Evolutionary conservation across 2,329 filamentous ascomycete genomes (phyloP), one percentile per base, ranked within the genome.

Genomic region (Apiospora marii): DNA sequence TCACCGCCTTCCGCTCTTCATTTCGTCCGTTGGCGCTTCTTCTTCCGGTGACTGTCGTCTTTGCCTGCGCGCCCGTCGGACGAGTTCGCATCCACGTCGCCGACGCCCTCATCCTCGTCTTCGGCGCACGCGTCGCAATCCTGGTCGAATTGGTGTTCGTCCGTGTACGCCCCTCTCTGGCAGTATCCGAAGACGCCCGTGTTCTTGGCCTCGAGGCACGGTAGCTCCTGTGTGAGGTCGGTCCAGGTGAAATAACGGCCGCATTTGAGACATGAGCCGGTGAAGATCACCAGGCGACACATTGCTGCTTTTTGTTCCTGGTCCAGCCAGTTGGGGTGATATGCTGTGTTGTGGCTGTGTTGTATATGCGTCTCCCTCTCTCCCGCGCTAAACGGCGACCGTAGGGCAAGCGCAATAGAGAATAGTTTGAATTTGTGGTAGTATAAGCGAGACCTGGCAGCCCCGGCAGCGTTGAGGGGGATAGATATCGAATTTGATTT

Each of bases 121-220:
- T 83, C 82, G 67, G 80, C 75, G 72, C 86, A 87, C 19, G 78
- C 74, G 67, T 85, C 81, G 77, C 86, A 87, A 75, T 87, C 86
- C 73, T 86, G 85, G 75, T 87, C 85, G 73, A 86, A 87, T 3
- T 74, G 74, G 77, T 87, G 86, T 72, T 85, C 79, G 74, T 87
- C 85, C 49, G 81, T 75, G 51, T 80, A 76, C 43, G 85, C 79
- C 44, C 86, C 86, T 34, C 78, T 76, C 51, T 77, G 75, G 77
- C 86, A 87, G 67, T 82, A 78, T 53, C 86, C 86, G 71, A 87
- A 87, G 14, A 75, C 75, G 68, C 83, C 85, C 30, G 81, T 82
- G 78, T 87, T 87, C 76, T 87, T 87, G 49, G 86, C 85, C 74
- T 86, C 82, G 69, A 87, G 83, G 72, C 86, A 87, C 10, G 83